Conservation (phyloP, 2,329 filamentous ascomycete genomes). For the Verticillium isaacii region DNA sequence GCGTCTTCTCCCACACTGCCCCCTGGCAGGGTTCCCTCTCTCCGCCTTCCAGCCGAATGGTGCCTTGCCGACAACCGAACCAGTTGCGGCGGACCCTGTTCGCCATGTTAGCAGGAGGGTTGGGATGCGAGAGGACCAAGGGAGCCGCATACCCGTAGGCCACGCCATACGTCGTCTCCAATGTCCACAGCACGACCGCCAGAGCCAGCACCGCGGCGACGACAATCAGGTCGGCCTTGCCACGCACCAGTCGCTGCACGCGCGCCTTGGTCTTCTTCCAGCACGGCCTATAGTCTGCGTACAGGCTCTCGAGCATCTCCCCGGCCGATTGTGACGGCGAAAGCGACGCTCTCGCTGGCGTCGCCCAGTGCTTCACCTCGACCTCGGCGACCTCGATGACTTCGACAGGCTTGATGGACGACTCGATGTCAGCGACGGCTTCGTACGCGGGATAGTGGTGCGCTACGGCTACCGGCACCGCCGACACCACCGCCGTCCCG, state of each 20-base stretch:
- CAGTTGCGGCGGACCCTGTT: neutral
- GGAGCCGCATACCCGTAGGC: neutral
- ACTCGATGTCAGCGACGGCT: neutral
- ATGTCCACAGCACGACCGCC: neutral
- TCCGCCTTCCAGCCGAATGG: neutral
- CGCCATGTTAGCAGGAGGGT: neutral
- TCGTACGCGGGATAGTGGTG: neutral
- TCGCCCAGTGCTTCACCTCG: neutral
- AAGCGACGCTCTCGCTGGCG: neutral
- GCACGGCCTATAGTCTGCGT: constrained; percentile 1
- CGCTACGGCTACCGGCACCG: neutral
- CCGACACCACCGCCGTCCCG: constrained; percentile 3
- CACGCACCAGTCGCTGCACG: neutral
- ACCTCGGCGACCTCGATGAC: constrained; percentile 1
- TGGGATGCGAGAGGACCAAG: neutral
- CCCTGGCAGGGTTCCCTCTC: neutral
- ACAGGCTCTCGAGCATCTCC: constrained; percentile 1
- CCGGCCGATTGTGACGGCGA: neutral
- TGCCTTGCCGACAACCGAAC: neutral
- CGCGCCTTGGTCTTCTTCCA: neutral
- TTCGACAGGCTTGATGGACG: constrained; percentile 5
- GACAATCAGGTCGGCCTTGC: constrained; percentile 1
- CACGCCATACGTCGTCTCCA: neutral
- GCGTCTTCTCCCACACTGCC: neutral
- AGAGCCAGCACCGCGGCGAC: neutral